Base-by-base conservation (phyloP, 352 stramenopile species). In the Nothophytophthora sp. region DNA sequence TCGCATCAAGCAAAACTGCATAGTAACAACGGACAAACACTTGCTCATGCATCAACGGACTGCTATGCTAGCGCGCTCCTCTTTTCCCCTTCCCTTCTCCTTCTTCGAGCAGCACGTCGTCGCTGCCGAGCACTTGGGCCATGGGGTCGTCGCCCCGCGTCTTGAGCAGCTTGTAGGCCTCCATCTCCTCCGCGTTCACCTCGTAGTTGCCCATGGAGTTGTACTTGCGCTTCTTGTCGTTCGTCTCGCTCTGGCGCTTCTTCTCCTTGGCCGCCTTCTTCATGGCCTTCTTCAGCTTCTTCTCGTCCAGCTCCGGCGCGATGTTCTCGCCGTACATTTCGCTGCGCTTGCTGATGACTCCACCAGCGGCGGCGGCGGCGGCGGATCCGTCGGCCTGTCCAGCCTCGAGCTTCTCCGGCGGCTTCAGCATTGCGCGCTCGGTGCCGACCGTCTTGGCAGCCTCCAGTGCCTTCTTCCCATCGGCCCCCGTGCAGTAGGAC, bases 111-210 rank as follows among this genome's bases (percentile, higher is more conserved):
- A 91, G 63, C 22, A 88, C 62, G 24, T 85, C n/a, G n/a, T n/a
- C 70, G 10, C 63, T 72, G 36, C 63, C 77, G 12, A 93, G 57
- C 12, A 98, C 67, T 51, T 98, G 97, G 16, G 88, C 86, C 96
- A 99, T 98, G 7, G 95, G 93, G 72, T 98, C 94, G 39, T 97
- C 90, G 9, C 63, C 71, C 6, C 78, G 76, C 37, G 83, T 86
- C 60, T 97, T 98, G 22, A 81, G 72, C 48, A 97, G 60, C 48
- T 96, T 90, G 73, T 98, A 99, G 7, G 92, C 94, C 68, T 99
- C 95, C 92, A 99, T 98, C 51, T 98, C 90, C 60, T 98, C 95
- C 11, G 86, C 85, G n/a, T 94, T 93, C 8, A 98, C 92, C 52
- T 98, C 88, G 40, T 88, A 83, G 50, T 73, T 84, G 39, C 82